Evolutionary conservation across 169 alveolate species (phyloP).

Genomic region (Plasmodium berghei): DNA sequence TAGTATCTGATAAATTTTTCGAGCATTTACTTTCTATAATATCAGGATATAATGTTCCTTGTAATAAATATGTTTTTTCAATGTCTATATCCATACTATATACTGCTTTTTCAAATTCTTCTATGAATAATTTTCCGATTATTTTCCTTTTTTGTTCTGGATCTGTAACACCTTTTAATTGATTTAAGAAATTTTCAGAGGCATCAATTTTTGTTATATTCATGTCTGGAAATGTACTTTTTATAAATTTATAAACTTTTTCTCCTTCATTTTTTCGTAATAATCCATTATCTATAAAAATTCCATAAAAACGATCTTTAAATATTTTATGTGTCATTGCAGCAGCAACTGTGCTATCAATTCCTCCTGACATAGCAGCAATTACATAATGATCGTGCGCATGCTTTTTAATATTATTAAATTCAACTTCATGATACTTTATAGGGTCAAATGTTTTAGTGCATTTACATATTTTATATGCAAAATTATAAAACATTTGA

Average conservation of each 20-base stretch:
- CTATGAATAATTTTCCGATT: constrained; percentile 84
- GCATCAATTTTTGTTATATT: constrained; percentile 82
- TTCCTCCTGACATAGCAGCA: constrained; percentile 88
- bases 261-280: constrained; percentile 85
- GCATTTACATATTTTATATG: constrained; percentile 81
- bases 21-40: constrained; percentile 81
- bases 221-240: constrained; percentile 82
- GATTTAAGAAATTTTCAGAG: constrained; percentile 77
- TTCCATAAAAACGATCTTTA: constrained; percentile 83
- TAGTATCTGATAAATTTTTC: constrained; percentile 79
- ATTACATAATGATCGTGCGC: constrained; percentile 78
- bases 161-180: constrained; percentile 81
- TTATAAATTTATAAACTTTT: constrained; percentile 79
- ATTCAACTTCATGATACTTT: constrained; percentile 75
- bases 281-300: constrained; percentile 84
- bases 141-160: constrained; percentile 84
- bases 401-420: constrained; percentile 77
- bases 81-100: constrained; percentile 81
- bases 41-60: constrained; percentile 87
- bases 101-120: constrained; percentile 85
- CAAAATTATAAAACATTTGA: constrained; percentile 79
- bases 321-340: constrained; percentile 83
- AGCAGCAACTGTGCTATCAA: constrained; percentile 87
- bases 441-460: constrained; percentile 74
- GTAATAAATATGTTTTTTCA: constrained; percentile 80